Base-by-base conservation (phyloP, 768 basidiomycete species). In the Pisolithus sp. region DNA sequence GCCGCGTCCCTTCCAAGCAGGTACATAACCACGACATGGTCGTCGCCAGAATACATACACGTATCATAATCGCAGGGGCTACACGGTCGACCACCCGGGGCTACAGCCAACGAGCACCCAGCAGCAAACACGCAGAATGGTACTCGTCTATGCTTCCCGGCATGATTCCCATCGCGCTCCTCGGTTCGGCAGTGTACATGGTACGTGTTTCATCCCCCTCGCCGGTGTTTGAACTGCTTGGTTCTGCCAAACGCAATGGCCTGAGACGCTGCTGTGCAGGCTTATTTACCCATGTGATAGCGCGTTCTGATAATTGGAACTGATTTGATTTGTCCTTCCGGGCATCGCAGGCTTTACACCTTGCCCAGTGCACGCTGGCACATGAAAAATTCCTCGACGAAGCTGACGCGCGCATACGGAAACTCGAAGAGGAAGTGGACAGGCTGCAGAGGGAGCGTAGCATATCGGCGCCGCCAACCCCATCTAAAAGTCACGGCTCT, bases 161-260 rank as follows among this genome's bases (percentile, higher is more conserved):
- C 30, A 90, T 90, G 86, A 69, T 90, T 46, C 89, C 89, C 8
- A 71, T 92, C 49, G 81, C 83, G 48, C 71, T 92, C 48, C 73
- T 92, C 12, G 89, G 88, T 17, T 89, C 87, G 48, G 85, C 83
- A 8, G 77, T 91, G 51, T 91, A 89, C 69, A 72, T 89, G 59
- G 89, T 87, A 62, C 52, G 77, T 60, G 18, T 56, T 46, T 28
- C 31, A 24, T 23, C 41, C 30, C 13, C 4, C 26, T 41, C n/a
- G 40, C n/a, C n/a, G 8, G 31, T 34, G 31, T 34, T 34, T 34
- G 12, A 34, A 15, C 12, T 34, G 34, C 34, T 10, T 13, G 10
- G 31, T 34, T 24, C 10, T 34, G 31, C 12, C 34, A 15, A 15
- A 15, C 13, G 13, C 34, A 4, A 3, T 15, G 8, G 30, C 2